These are phyloP conservation scores for Suillus clintonianus DNA, from an alignment of 768 basidiomycete species.

Conservation along the genomic window DNA sequence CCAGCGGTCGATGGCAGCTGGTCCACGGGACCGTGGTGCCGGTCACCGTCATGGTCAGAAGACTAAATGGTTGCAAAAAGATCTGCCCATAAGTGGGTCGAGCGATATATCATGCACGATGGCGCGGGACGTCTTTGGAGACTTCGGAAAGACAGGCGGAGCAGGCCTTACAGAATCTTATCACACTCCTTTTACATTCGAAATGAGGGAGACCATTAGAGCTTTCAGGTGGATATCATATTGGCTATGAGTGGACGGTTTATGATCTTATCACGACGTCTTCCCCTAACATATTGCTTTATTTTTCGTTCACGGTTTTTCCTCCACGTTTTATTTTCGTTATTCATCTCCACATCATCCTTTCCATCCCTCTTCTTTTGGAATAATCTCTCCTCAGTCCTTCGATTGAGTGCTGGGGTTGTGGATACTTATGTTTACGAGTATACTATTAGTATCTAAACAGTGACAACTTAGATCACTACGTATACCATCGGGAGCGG, in stretches of 20 bases:
- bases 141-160: neutral
- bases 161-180: too few species aligned
- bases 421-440: too few species aligned
- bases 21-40: conserved; percentile 13
- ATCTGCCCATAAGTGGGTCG: conserved; percentile 5
- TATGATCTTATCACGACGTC: neutral
- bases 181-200: neutral
- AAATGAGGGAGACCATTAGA: too few species aligned
- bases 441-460: too few species aligned
- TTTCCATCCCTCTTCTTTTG: neutral
- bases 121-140: neutral
- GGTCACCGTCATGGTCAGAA: conserved; percentile 15
- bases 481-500: too few species aligned
- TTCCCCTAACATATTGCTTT: neutral
- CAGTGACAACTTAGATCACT: too few species aligned
- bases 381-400: neutral
- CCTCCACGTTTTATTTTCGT: neutral
- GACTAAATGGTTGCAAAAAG: conserved; percentile 2
- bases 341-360: too few species aligned
- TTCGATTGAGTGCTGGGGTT: too few species aligned
- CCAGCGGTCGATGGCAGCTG: neutral
- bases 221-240: neutral
- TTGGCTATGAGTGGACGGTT: neutral
- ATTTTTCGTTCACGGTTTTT: neutral
- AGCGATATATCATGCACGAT: neutral